Conservation (phyloP, 1,284 basidiomycete genomes). For the Spongiforma sp. region DNA sequence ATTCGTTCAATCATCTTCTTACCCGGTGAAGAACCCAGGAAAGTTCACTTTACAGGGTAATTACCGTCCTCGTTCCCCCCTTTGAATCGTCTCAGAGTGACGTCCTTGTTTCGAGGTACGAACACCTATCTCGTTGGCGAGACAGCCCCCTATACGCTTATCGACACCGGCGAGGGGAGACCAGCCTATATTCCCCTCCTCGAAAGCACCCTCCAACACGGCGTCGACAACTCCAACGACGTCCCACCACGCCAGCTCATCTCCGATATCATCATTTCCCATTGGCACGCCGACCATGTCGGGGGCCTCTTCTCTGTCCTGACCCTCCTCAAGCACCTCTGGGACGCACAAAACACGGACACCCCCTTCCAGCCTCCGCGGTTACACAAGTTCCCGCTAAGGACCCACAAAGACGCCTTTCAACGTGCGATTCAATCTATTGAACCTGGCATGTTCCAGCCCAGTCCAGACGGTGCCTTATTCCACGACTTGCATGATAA, state of each 20-base stretch:
- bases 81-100: neutral
- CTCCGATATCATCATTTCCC: conserved; percentile 89
- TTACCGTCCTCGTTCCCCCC: neutral
- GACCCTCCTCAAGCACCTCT: conserved; percentile 62
- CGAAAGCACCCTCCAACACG: conserved; percentile 54
- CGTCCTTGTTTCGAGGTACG: conserved; percentile 68
- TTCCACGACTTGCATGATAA: conserved; percentile 64
- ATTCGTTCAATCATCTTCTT: neutral
- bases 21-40: conserved; percentile 75
- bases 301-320: conserved; percentile 81
- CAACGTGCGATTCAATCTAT: conserved; percentile 50
- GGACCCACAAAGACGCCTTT: conserved; percentile 37
- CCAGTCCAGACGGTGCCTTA: conserved; percentile 43
- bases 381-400: conserved; percentile 70
- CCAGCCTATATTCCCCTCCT: conserved; percentile 73
- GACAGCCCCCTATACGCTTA: conserved; percentile 73
- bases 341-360: conserved; percentile 51
- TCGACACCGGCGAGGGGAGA: conserved; percentile 91
- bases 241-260: conserved; percentile 54
- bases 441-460: conserved; percentile 48
- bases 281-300: conserved; percentile 90
- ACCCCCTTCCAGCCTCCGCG: conserved; percentile 63
- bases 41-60: conserved; percentile 90
- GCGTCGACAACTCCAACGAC: conserved; percentile 30
- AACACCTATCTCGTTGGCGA: conserved; percentile 90